Base-by-base conservation (phyloP, 495 filamentous ascomycete species). In the Talaromyces nanjingensis region DNA sequence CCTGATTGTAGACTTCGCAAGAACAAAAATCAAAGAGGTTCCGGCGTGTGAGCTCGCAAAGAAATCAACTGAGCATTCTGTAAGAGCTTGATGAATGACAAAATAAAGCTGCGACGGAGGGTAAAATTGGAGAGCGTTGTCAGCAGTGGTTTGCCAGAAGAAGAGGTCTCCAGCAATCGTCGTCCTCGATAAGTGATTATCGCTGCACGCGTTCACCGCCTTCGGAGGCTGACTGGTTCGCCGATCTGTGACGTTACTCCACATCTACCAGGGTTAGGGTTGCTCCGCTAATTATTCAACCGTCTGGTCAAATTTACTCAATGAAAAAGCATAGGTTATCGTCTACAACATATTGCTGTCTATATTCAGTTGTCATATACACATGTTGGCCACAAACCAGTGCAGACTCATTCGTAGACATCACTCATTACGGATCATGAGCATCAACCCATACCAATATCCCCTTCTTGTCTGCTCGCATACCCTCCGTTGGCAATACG, bases 391-490 rank as follows among this genome's bases (percentile, higher is more conserved):
- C 16, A 5, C 24, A 8, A 42, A 16, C 33, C 9, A 8, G 33
- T 37, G 54, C 54, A 31, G 2, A 29, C 29, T 56, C 12, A 12
- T n/a, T 24, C 18, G n/a, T 58, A n/a, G 12, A 22, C 33, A 60
- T 52, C 14, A 34, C 22, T 53, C 39, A 52, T 62, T 25, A 62
- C 2, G 60, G 81, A 52, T 79, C 74, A 39, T 82, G 76, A 62
- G 75, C 76, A 71, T 81, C 81, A 62, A 82, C 76, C 91, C 91
- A 93, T 20, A 87, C 76, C 66, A 87, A 67, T 11, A 91, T 74
- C 0, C 89, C 91, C 54, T 89, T 87, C 78, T 89, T 90, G 66
- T 91, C 89, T 8, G 81, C 75, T 65, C 82, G 86, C 77, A 93
- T 87, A 0, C 90, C 90, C 68, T 90, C 89, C 7, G 79, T 84